Evolutionary conservation across 768 basidiomycete genomes (phyloP).

Genomic region (Lyophyllum decastes): DNA sequence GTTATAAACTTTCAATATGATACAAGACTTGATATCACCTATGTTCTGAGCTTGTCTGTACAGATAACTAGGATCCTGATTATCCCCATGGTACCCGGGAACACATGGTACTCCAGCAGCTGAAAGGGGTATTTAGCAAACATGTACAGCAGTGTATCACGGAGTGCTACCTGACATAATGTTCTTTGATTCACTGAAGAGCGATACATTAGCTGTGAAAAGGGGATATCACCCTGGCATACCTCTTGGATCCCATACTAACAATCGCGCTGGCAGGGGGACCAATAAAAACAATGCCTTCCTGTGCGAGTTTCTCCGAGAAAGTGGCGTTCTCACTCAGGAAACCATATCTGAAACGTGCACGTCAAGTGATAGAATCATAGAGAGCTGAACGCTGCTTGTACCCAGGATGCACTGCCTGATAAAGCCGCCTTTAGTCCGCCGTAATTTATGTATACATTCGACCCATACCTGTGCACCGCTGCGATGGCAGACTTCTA

Average conservation of each 20-base stretch:
- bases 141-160: neutral
- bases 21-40: slow-evolving; percentile 37
- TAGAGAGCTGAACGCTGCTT: neutral
- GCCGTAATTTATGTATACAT: neutral
- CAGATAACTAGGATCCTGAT: slow-evolving; percentile 76
- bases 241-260: slow-evolving; percentile 97
- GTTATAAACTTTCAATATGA: neutral
- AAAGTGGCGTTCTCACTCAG: slow-evolving; percentile 90
- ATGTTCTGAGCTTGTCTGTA: slow-evolving; percentile 70
- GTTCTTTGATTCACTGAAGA: slow-evolving; percentile 86
- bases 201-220: neutral
- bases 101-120: slow-evolving; percentile 92
- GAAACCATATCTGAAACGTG: slow-evolving; percentile 70
- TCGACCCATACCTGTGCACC: slow-evolving; percentile 75
- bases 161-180: slow-evolving; percentile 75
- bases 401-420: slow-evolving; percentile 95
- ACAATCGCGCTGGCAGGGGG: slow-evolving; percentile 86
- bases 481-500: slow-evolving; percentile 77
- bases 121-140: slow-evolving; percentile 23
- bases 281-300: slow-evolving; percentile 88
- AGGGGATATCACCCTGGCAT: slow-evolving; percentile 3
- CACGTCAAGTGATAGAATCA: slow-evolving; percentile 1
- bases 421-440: slow-evolving; percentile 2
- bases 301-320: slow-evolving; percentile 68
- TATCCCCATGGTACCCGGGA: slow-evolving; percentile 88